Base-by-base conservation (phyloP, 2,329 filamentous ascomycete genomes). In the Aspergillus novoparasiticus region DNA sequence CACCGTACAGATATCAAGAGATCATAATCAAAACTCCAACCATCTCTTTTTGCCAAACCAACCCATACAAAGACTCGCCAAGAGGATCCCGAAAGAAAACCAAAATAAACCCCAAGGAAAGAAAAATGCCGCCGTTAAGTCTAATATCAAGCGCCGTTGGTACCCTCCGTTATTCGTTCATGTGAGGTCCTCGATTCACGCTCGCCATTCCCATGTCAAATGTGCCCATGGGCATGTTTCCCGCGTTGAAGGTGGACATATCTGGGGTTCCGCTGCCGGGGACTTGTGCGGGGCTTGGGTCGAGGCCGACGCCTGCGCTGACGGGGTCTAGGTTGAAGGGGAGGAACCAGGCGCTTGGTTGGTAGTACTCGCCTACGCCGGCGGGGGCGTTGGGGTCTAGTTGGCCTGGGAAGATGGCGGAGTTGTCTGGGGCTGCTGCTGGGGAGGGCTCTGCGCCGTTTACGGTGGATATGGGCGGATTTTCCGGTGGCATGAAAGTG, bases 271-370 rank as follows among this genome's bases (percentile, higher is more conserved):
- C 57, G 36, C 56, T 65, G 21, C 54, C 51, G 21, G 60, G 59
- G 5, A 58, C 64, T 11, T 66, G 64, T 19, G 32, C 45, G 28
- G 55, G 46, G 14, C 28, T 57, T 19, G 66, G 58, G 48, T 69
- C 67, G 11, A 70, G 66, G 43, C 50, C 60, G 54, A 62, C 68
- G 34, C 64, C 64, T 11, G 64, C 66, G 26, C 73, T 68, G 21
- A 77, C 62, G 5, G 93, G 91, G 63, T 95, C 91, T 78, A 96
- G 88, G 74, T 96, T 96, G 78, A 97, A 96, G 1, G 94, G 93
- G 82, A 96, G 89, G 76, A 96, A 96, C 92, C 94, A 98, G 6
- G 91, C 92, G 58, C 89, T 90, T 53, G 78, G 77, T 50, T 80
- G 78, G 60, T 78, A 75, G 62, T 74, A 78, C 48, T 78, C 78